Evolutionary conservation across 2,329 filamentous ascomycete genomes (phyloP).

Genomic region (Diaporthe australafricana): DNA sequence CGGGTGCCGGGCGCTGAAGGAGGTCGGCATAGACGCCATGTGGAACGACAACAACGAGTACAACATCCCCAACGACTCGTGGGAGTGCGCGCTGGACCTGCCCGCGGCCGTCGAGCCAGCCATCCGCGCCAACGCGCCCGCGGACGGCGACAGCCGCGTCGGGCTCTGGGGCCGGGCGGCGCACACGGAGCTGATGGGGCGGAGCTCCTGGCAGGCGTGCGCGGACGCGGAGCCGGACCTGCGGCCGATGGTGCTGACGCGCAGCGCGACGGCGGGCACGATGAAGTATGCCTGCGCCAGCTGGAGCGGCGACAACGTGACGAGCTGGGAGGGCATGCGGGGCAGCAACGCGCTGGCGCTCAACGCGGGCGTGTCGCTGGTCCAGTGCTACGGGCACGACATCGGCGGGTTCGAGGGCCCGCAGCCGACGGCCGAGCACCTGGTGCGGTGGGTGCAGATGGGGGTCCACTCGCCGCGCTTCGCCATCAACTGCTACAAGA

Average conservation of each 20-base stretch:
- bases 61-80: slow-evolving; percentile 72
- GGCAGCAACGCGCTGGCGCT: slow-evolving; percentile 77
- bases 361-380: slow-evolving; percentile 74
- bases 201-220: slow-evolving; percentile 76
- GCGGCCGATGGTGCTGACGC: slow-evolving; percentile 76
- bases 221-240: slow-evolving; percentile 67
- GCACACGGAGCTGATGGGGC: slow-evolving; percentile 78
- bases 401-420: slow-evolving; percentile 82
- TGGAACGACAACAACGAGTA: slow-evolving; percentile 88
- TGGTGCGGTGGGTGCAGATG: slow-evolving; percentile 80
- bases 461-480: slow-evolving; percentile 78
- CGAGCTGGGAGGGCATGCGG: slow-evolving; percentile 79
- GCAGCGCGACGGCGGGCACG: slow-evolving; percentile 77
- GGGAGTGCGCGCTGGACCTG: slow-evolving; percentile 69
- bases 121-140: slow-evolving; percentile 40
- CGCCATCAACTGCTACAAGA: slow-evolving; percentile 85
- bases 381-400: slow-evolving; percentile 80
- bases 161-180: slow-evolving; percentile 77
- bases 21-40: slow-evolving; percentile 76
- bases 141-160: slow-evolving; percentile 57
- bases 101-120: slow-evolving; percentile 41
- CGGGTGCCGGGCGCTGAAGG: slow-evolving; percentile 71
- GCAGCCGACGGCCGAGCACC: slow-evolving; percentile 76
- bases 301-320: slow-evolving; percentile 82
- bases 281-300: slow-evolving; percentile 77